These are phyloP conservation scores for Mollisia scopiformis DNA, from an alignment of 2,329 filamentous ascomycete species.

Conservation along the genomic window DNA sequence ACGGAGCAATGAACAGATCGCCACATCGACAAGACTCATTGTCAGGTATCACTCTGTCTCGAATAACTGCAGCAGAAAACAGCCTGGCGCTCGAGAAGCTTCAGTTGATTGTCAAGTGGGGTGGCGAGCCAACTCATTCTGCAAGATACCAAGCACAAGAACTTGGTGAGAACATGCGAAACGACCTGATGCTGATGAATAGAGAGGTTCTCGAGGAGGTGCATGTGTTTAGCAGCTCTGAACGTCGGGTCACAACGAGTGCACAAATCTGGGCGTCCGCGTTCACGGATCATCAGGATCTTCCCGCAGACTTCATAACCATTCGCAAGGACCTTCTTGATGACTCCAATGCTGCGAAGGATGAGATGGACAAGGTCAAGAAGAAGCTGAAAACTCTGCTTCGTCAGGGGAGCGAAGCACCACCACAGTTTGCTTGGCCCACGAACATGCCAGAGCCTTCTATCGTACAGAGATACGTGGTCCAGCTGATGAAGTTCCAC, in stretches of 20 bases:
- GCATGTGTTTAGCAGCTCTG: slow-evolving; percentile 92
- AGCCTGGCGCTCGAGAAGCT: slow-evolving; percentile 93
- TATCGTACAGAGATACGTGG: slow-evolving; percentile 87
- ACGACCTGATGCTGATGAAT: slow-evolving; percentile 91
- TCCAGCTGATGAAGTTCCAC: slow-evolving; percentile 97
- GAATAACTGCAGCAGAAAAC: slow-evolving; percentile 91
- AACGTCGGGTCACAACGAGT: slow-evolving; percentile 90
- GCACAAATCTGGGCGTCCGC: slow-evolving; percentile 94
- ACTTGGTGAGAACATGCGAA: slow-evolving; percentile 92
- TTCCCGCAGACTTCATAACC: slow-evolving; percentile 83
- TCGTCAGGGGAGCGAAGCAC: slow-evolving; percentile 89
- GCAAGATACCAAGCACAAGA: slow-evolving; percentile 96
- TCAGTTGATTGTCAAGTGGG: slow-evolving; percentile 98
- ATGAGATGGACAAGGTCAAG: slow-evolving; percentile 99
- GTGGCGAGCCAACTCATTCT: slow-evolving; percentile 95
- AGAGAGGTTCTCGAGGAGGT: slow-evolving; percentile 90
- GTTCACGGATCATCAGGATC: slow-evolving; percentile 85
- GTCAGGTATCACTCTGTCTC: slow-evolving; percentile 87
- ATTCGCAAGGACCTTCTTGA: slow-evolving; percentile 94
- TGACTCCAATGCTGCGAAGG: slow-evolving; percentile 97
- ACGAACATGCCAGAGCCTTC: slow-evolving; percentile 93
- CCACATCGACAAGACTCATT: slow-evolving; percentile 79
- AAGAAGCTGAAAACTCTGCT: slow-evolving; percentile 96
- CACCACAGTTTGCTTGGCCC: slow-evolving; percentile 97
- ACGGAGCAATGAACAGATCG: slow-evolving; percentile 43